Percentiles rank a stretch among this genome's conserved stretches.
Conservation (phyloP, 2,329 filamentous ascomycete genomes). For the Talaromyces rugulosus region DNA sequence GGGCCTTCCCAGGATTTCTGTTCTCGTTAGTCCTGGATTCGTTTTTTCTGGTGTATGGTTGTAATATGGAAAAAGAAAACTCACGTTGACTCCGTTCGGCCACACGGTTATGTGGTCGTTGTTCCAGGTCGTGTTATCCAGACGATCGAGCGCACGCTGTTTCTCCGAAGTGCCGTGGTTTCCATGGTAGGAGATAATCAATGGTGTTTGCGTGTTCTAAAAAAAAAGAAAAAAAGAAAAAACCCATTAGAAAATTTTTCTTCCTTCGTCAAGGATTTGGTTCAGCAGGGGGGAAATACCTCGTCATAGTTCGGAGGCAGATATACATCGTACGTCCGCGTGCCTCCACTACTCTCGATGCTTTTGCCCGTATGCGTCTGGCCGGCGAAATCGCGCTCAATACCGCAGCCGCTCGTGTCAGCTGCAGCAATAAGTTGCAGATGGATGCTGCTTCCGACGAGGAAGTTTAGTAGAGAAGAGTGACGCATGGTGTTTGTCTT, state of each 20-base stretch:
- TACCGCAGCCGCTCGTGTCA: neutral
- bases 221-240: no score
- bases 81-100: neutral
- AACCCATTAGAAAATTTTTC: no score
- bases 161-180: neutral
- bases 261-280: no score
- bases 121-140: neutral
- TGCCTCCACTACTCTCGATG: neutral
- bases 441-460: neutral
- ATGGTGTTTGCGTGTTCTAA: neutral
- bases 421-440: neutral
- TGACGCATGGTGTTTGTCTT: neutral
- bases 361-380: neutral
- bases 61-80: neutral
- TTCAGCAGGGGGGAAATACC: neutral
- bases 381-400: neutral
- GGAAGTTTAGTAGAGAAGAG: neutral
- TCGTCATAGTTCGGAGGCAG: neutral
- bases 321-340: neutral
- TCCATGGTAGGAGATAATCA: neutral
- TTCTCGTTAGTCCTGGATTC: neutral
- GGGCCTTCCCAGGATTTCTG: neutral
- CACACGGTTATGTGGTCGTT: neutral
- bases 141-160: neutral
- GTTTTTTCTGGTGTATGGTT: neutral